Evolutionary conservation across 2,329 filamentous ascomycete genomes (phyloP), one percentile per base, ranked within the genome.

Genomic region (Ophiostoma populinum): DNA sequence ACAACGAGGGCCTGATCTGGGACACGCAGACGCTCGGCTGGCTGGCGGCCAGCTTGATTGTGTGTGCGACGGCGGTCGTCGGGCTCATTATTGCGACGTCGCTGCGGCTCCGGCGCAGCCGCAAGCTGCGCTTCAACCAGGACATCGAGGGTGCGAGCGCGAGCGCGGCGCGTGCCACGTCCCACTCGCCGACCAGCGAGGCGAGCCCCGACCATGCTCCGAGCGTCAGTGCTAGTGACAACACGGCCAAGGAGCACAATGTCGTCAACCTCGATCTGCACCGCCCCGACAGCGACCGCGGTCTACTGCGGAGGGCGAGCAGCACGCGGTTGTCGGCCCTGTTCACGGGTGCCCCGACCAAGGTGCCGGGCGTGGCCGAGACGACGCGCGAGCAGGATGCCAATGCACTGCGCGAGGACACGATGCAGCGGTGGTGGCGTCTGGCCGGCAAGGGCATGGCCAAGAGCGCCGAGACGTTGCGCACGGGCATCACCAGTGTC

Each of bases 21-120:
- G 27, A 39, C 26, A 5, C 27, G 8, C 29, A 34, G 16, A 36
- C 33, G 12, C 26, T 38, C 6, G 37, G 33, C 17, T 43, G 42
- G 42, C 31, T 42, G 6, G 19, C 25, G 6, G 35, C 36, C 2
- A 42, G 40, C n/a, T 17, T 43, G 11, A 36, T 33, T 2, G 24
- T 38, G 10, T 29, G 33, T n/a, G 25, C 24, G 1, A 13, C 21
- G 4, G 31, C 40, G 1, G 39, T 24, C 7, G 30, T 27, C 3
- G 26, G 35, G 10, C 29, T 42, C 9, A 35, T 19, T 2, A 19
- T 34, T 10, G 35, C 29, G 2, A 30, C 33, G 7, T 36, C 36
- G 10, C 20, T 20, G 12, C 31, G 32, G n/a, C 30, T 26, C 15
- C 27, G 31, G 5, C 32, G 37, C 10, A 24, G 33, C 15, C 24